These are phyloP conservation scores for Petrea volubilis DNA, from an alignment of 257 asterid species.

Conservation along the genomic window DNA sequence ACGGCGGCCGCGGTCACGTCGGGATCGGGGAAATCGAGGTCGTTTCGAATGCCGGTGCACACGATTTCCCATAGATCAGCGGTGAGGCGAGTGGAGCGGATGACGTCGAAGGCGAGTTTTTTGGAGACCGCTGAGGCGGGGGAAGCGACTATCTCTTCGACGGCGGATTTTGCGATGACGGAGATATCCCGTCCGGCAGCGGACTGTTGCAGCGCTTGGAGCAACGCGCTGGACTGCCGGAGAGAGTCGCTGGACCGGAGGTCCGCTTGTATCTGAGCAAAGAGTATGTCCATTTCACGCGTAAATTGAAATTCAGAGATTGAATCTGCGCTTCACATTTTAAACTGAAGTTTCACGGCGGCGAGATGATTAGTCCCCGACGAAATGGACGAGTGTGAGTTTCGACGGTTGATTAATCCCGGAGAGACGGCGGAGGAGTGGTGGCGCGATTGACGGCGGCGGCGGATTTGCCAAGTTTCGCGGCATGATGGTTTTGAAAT, in stretches of 20 bases:
- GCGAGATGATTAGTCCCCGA: no score
- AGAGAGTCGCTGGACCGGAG: constrained; percentile 89
- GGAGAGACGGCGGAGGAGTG: neutral
- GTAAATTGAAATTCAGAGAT: neutral
- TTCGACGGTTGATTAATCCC: neutral
- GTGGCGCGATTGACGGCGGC: neutral
- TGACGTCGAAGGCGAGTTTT: constrained; percentile 85
- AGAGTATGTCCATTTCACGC: constrained; percentile 70
- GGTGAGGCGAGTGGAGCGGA: constrained; percentile 85
- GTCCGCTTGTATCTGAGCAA: constrained; percentile 94
- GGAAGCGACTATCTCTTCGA: constrained; percentile 89
- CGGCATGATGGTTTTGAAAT: neutral
- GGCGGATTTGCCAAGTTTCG: neutral
- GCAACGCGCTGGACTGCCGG: constrained; percentile 88
- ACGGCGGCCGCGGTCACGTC: constrained; percentile 92
- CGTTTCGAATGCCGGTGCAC: constrained; percentile 75
- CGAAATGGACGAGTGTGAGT: neutral
- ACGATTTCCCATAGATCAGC: constrained; percentile 83
- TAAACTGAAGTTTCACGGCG: neutral
- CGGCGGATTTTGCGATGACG: constrained; percentile 84
- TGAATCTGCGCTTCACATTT: neutral
- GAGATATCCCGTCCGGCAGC: constrained; percentile 94
- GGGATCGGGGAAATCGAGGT: constrained; percentile 87
- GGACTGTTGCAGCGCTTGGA: constrained; percentile 91
- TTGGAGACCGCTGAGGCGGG: constrained; percentile 92